Evolutionary conservation across 768 basidiomycete species (phyloP).

Genomic region (Termitomyces sp.): DNA sequence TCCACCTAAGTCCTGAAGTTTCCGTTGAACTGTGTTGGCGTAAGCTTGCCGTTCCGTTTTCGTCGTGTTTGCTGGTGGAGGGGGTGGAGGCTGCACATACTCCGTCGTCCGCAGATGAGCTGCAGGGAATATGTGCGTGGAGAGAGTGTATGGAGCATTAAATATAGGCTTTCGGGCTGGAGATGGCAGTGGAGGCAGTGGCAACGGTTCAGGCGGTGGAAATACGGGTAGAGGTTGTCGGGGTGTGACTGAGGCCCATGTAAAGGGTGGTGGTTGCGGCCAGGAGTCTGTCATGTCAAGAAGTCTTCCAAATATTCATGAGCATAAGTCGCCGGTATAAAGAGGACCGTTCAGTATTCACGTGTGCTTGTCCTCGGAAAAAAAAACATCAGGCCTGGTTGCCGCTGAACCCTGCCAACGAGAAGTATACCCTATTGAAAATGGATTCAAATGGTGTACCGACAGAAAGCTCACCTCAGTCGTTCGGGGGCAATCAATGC

Average conservation of each 20-base stretch:
- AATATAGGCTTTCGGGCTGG: conserved; percentile 34
- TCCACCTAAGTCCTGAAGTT: conserved; percentile 31
- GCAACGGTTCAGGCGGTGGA: conserved; percentile 36
- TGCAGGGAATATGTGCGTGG: conserved; percentile 58
- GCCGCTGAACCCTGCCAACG: neutral
- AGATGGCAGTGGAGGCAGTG: conserved; percentile 38
- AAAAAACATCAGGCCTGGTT: neutral
- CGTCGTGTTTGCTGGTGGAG: conserved; percentile 28
- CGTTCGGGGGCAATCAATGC: neutral
- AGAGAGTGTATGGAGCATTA: conserved; percentile 38
- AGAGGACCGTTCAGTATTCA: neutral
- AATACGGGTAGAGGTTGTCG: conserved; percentile 33
- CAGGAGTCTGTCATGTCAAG: conserved; percentile 17
- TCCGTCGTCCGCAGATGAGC: conserved; percentile 49
- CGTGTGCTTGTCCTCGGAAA: neutral
- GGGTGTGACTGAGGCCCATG: conserved; percentile 25
- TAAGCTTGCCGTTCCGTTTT: conserved; percentile 34
- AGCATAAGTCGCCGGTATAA: neutral
- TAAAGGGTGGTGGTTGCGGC: conserved; percentile 24
- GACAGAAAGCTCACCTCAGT: neutral
- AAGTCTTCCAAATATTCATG: neutral
- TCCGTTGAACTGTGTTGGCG: conserved; percentile 22
- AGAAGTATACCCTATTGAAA: neutral
- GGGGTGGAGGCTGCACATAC: conserved; percentile 34
- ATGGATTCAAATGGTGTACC: neutral